Evolutionary conservation across 2,329 filamentous ascomycete species (phyloP), one percentile per base, ranked within the genome.

Genomic region (Penicillium sp.): DNA sequence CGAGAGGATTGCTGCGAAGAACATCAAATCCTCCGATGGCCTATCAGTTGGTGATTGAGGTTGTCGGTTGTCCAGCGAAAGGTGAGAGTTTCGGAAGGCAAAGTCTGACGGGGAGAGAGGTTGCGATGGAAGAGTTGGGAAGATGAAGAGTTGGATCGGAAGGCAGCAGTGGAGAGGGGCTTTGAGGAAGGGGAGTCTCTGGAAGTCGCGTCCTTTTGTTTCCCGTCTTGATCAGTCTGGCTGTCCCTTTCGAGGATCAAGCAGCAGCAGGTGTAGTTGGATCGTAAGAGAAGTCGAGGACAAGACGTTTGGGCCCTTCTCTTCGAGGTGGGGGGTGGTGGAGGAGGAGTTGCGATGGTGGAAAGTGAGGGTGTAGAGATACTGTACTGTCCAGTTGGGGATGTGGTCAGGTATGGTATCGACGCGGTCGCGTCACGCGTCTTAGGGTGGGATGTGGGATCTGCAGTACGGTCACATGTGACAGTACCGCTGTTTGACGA

Each of bases 331-430:
- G 56, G 60, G 63, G 59, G 55, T 54, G 60, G 42, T 63, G 54
- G 57, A 63, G 57, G 57, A 54, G 55, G 41, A 55, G n/a, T 22
- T 22, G 20, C 37, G 57, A 54, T 50, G 54, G 55, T 55, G 55
- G 62, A 61, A 54, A 38, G 56, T 57, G 66, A 59, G 64, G 64
- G 63, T 66, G 64, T 60, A 35, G 54, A 39, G 25, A 58, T 61
- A 48, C 48, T 35, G 60, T 58, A 54, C 54, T 53, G 51, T 10
- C 37, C 51, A 42, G 37, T 28, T 20, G 54, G 35, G 38, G n/a
- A 48, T 35, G 37, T 35, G 57, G 67, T 71, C 61, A 64, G 53
- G 69, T 73, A 74, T 71, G 62, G 72, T 73, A 64, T 62, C n/a
- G 10, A 57, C 60, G 60, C 61, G 57, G 49, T 57, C 69, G 66